These are phyloP conservation scores for Ustilago trichophora DNA, from an alignment of 1,284 basidiomycete species.

Conservation along the genomic window DNA sequence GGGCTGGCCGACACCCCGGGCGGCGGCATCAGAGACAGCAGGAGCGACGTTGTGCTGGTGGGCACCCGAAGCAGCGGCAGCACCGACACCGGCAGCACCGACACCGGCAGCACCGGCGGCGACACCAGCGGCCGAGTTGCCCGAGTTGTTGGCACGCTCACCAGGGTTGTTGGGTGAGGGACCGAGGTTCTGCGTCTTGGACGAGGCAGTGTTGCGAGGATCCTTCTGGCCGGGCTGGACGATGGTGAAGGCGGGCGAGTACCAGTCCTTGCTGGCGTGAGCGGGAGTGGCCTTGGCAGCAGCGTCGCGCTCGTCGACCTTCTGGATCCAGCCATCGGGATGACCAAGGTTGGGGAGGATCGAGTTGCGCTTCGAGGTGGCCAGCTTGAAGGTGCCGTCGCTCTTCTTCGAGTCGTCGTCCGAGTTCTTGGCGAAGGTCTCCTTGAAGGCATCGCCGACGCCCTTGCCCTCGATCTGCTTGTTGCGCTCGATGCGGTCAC, in stretches of 20 bases:
- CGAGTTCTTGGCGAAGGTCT: constrained; percentile 70
- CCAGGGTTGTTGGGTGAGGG: constrained; percentile 34
- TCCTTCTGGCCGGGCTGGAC: constrained; percentile 48
- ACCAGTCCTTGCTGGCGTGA: constrained; percentile 73
- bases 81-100: constrained; percentile 10
- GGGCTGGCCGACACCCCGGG: constrained; percentile 36
- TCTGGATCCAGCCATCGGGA: constrained; percentile 77
- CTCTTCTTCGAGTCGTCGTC: constrained; percentile 65
- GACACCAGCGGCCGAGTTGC: constrained; percentile 2
- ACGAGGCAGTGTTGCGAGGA: constrained; percentile 41
- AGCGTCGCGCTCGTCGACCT: constrained; percentile 73
- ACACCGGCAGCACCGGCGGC: constrained; percentile 13
- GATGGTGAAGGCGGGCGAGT: constrained; percentile 73
- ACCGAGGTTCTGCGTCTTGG: constrained; percentile 44
- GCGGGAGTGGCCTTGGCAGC: constrained; percentile 65
- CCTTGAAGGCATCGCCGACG: constrained; percentile 72
- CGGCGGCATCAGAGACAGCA: constrained; percentile 21
- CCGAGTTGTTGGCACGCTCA: constrained; percentile 19
- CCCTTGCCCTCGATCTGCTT: constrained; percentile 50
- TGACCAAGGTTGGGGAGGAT: constrained; percentile 71
- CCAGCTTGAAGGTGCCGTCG: constrained; percentile 58
- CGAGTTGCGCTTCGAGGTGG: constrained; percentile 60
- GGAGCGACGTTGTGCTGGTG: not conserved
- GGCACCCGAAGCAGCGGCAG: constrained; percentile 2
- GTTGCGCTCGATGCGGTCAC: constrained; percentile 74